phyloP scores from a whole-genome alignment of 2,329 filamentous ascomycete genomes.

The Curvularia hawaiiensis region DNA sequence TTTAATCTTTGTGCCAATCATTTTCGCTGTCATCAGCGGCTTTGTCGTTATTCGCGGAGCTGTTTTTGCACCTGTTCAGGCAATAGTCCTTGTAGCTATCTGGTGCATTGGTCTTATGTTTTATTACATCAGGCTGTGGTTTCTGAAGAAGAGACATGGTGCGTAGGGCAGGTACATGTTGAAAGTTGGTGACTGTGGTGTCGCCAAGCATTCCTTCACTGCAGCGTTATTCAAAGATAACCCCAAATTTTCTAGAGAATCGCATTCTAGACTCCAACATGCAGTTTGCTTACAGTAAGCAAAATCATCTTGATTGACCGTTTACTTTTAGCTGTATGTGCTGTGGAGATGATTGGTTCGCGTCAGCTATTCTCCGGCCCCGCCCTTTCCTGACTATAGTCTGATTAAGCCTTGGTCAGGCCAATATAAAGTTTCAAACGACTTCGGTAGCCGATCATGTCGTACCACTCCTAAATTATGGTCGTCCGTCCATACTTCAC shows the following conservation, averaged over 20 bases:
- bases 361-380: neutral
- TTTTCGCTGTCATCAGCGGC: slow-evolving; percentile 62
- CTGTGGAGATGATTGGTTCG: neutral
- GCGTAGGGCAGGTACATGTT: neutral
- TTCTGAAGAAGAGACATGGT: slow-evolving; percentile 4
- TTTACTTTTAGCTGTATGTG: neutral
- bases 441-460: neutral
- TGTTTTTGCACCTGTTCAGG: slow-evolving; percentile 43
- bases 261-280: no score
- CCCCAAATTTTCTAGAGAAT: neutral
- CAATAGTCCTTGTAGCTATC: slow-evolving; percentile 35
- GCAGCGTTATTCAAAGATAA: neutral
- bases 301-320: neutral
- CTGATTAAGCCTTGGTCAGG: neutral
- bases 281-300: neutral
- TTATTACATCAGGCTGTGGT: slow-evolving; percentile 22
- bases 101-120: slow-evolving; percentile 35
- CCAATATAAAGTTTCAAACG: neutral
- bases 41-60: slow-evolving; percentile 45
- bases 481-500: slow-evolving; percentile 37
- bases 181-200: neutral
- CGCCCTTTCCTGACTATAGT: neutral
- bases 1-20: slow-evolving; percentile 56
- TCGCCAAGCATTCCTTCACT: neutral
- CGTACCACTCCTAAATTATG: slow-evolving; percentile 16